phyloP scores from a whole-genome alignment of 352 stramenopile genomes.

The Globisporangium polare region DNA sequence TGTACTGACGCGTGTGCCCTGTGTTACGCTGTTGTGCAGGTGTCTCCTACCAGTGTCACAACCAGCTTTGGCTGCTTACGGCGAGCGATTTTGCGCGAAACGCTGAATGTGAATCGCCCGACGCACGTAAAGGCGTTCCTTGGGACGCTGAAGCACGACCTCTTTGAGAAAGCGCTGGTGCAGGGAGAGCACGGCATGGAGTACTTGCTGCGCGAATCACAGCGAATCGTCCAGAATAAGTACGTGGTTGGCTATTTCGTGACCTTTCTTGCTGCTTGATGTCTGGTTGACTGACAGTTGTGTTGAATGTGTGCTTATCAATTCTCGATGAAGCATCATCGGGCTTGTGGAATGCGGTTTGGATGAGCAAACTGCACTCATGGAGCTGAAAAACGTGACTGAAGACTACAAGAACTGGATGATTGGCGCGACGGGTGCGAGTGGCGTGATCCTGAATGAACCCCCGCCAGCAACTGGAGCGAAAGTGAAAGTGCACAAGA shows the following conservation, averaged over 20 bases:
- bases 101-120: slow-evolving; percentile 46
- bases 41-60: slow-evolving; percentile 78
- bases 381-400: slow-evolving; percentile 53
- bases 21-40: slow-evolving; percentile 22
- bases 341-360: slow-evolving; percentile 64
- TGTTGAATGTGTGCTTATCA: slow-evolving; percentile 2
- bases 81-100: slow-evolving; percentile 63
- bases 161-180: slow-evolving; percentile 65
- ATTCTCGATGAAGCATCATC: slow-evolving; percentile 37
- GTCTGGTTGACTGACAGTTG: neutral
- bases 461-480: slow-evolving; percentile 17
- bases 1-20: neutral
- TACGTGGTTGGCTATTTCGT: slow-evolving; percentile 19
- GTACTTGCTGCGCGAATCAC: slow-evolving; percentile 36
- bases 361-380: slow-evolving; percentile 47
- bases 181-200: slow-evolving; percentile 26
- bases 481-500: slow-evolving; percentile 33
- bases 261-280: slow-evolving; percentile 5
- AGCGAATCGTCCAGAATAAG: slow-evolving; percentile 56
- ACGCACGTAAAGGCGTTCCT: slow-evolving; percentile 65
- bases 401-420: slow-evolving; percentile 59
- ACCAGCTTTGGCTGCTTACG: slow-evolving; percentile 73
- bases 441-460: slow-evolving; percentile 33
- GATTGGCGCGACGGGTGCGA: neutral
- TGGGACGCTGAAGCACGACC: slow-evolving; percentile 79